phyloP scores from a whole-genome alignment of 176 grass and related monocot species.

The Bonia amplexicaulis region DNA sequence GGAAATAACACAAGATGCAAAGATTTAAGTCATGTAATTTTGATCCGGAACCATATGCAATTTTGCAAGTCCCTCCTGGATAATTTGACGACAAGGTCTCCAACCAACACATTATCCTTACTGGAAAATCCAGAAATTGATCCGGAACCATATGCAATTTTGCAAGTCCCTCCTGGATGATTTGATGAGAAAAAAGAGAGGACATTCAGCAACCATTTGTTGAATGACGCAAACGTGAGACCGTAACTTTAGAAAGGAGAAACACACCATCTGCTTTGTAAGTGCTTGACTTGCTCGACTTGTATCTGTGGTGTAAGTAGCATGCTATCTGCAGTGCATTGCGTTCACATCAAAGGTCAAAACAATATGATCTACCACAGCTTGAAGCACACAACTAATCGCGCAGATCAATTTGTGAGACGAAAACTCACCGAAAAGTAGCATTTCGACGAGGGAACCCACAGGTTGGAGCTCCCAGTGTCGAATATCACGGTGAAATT shows the following conservation, averaged over 20 bases:
- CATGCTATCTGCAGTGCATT: constrained; percentile 63
- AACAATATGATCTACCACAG: neutral
- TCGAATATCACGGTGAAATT: constrained; percentile 94
- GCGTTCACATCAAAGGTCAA: neutral
- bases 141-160: constrained; percentile 87
- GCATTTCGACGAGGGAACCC: constrained; percentile 87
- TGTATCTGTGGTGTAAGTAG: constrained; percentile 74
- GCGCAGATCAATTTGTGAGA: neutral
- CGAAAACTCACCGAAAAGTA: constrained; percentile 65
- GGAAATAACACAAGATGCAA: constrained; percentile 1
- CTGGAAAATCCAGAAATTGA: constrained; percentile 89
- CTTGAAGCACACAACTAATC: neutral
- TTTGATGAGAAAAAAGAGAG: neutral
- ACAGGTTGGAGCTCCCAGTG: constrained; percentile 92
- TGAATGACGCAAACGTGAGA: neutral
- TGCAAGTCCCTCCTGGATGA: constrained; percentile 60
- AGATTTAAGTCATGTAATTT: constrained; percentile 4
- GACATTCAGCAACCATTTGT: neutral
- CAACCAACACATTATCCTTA: constrained; percentile 68
- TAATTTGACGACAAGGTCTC: constrained; percentile 66
- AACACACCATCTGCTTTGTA: constrained; percentile 62
- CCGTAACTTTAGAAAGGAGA: neutral
- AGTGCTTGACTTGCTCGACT: constrained; percentile 61
- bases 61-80: no score
- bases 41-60: no score